These are phyloP conservation scores for Cyberlindnera saturnus DNA, from an alignment of 805 yeast genomes.

Conservation along the genomic window DNA sequence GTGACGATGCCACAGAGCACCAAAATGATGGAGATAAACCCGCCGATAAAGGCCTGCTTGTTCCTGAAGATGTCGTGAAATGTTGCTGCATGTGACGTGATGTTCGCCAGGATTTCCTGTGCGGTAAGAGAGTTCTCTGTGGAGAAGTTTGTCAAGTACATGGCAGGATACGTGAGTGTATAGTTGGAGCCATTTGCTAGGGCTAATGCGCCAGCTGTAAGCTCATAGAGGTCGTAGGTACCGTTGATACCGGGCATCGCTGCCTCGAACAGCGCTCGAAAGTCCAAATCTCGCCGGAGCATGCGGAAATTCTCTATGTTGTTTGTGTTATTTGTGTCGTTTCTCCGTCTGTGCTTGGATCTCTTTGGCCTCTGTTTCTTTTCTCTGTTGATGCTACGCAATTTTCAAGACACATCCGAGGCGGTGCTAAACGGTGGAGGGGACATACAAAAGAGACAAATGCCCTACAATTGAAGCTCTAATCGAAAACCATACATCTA, in stretches of 20 bases:
- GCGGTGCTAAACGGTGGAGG: no score
- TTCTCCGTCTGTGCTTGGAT: no score
- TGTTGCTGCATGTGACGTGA: not conserved
- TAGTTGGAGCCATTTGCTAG: not conserved
- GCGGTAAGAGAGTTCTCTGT: constrained; percentile 4
- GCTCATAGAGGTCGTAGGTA: constrained; percentile 15
- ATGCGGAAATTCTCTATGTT: no score
- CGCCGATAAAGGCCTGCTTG: constrained; percentile 31
- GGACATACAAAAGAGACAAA: no score
- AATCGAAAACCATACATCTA: no score
- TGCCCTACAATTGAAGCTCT: no score
- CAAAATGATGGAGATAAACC: constrained; percentile 41
- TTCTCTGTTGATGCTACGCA: no score
- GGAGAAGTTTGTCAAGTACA: constrained; percentile 44
- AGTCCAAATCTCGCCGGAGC: not conserved
- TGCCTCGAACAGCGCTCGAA: not conserved
- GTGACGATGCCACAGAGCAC: constrained; percentile 50
- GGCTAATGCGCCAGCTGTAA: constrained; percentile 16
- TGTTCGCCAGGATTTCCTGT: constrained; percentile 6
- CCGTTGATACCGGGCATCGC: constrained; percentile 11
- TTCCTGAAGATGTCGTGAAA: constrained; percentile 4
- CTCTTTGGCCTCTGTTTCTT: no score
- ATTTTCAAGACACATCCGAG: no score
- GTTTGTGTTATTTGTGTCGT: no score
- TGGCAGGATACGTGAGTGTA: constrained; percentile 30